Conservation (phyloP, 1,284 basidiomycete genomes). For the Ganoderma boninense region DNA sequence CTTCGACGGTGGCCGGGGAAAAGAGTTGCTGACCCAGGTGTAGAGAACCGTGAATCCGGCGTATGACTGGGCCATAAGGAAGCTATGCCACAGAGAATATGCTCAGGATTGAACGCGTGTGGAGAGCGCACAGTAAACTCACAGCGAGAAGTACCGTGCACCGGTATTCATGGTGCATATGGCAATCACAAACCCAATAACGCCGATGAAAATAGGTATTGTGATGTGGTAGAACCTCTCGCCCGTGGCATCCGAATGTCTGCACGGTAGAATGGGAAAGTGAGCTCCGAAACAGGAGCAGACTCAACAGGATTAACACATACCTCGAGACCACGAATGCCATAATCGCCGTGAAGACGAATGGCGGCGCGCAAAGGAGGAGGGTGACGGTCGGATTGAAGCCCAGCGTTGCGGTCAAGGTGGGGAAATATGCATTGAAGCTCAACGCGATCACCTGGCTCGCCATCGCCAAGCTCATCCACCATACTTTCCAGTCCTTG, state of each 20-base stretch:
- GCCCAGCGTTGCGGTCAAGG: conserved; percentile 73
- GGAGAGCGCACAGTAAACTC: conserved; percentile 31
- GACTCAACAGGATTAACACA: conserved; percentile 13
- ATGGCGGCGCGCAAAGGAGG: conserved; percentile 81
- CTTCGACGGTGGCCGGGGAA: conserved; percentile 74
- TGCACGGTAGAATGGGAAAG: conserved; percentile 34
- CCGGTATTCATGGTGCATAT: conserved; percentile 73
- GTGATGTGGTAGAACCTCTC: conserved; percentile 75
- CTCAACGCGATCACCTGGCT: conserved; percentile 63
- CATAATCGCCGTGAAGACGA: conserved; percentile 70
- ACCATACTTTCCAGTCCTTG: conserved; percentile 80
- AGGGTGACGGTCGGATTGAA: conserved; percentile 71
- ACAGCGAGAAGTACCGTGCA: conserved; percentile 79
- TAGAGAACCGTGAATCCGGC: conserved; percentile 74
- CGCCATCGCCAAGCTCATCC: conserved; percentile 63
- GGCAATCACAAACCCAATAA: conserved; percentile 80
- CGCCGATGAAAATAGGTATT: conserved; percentile 63
- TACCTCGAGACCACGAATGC: conserved; percentile 60
- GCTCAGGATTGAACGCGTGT: conserved; percentile 1
- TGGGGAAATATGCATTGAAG: conserved; percentile 82
- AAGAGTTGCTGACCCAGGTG: conserved; percentile 77
- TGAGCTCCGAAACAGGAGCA: not conserved
- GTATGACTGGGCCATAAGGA: conserved; percentile 81
- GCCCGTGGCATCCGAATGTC: conserved; percentile 75
- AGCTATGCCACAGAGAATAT: conserved; percentile 50